Conservation (phyloP, 805 yeast species). For the Zygosaccharomyces lentus region DNA sequence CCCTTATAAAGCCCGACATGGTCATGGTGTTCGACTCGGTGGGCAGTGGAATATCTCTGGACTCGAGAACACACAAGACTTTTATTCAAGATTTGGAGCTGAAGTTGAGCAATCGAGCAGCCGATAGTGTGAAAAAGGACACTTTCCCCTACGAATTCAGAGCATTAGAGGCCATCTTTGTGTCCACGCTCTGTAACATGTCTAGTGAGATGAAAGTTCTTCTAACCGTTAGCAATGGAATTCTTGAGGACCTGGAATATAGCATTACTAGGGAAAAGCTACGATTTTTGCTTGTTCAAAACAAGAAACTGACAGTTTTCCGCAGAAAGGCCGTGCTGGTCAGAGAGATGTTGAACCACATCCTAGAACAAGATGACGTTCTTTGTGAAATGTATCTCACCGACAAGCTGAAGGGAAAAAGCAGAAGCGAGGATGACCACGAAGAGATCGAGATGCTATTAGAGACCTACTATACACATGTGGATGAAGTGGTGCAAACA, state of each 20-base stretch:
- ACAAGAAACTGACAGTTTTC: constrained; percentile 79
- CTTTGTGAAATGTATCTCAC: constrained; percentile 76
- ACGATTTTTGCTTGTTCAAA: constrained; percentile 72
- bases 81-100: constrained; percentile 24
- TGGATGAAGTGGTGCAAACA: constrained; percentile 92
- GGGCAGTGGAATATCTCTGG: constrained; percentile 27
- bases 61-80: constrained; percentile 27
- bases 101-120: constrained; percentile 24
- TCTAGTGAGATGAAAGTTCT: constrained; percentile 86
- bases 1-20: constrained; percentile 66
- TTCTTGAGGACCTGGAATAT: constrained; percentile 72
- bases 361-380: constrained; percentile 84
- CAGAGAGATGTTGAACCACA: constrained; percentile 77
- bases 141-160: constrained; percentile 81
- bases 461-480: constrained; percentile 85
- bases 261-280: constrained; percentile 77
- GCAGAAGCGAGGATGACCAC: constrained; percentile 59
- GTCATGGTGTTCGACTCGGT: constrained; percentile 67
- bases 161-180: constrained; percentile 82
- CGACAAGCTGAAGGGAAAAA: constrained; percentile 46
- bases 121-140: constrained; percentile 20
- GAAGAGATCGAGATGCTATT: constrained; percentile 84
- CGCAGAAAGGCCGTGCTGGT: constrained; percentile 78
- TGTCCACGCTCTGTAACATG: constrained; percentile 71
- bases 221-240: constrained; percentile 65